These are phyloP conservation scores for Trichosporon faecale DNA, from an alignment of 1,284 basidiomycete genomes.

Conservation along the genomic window DNA sequence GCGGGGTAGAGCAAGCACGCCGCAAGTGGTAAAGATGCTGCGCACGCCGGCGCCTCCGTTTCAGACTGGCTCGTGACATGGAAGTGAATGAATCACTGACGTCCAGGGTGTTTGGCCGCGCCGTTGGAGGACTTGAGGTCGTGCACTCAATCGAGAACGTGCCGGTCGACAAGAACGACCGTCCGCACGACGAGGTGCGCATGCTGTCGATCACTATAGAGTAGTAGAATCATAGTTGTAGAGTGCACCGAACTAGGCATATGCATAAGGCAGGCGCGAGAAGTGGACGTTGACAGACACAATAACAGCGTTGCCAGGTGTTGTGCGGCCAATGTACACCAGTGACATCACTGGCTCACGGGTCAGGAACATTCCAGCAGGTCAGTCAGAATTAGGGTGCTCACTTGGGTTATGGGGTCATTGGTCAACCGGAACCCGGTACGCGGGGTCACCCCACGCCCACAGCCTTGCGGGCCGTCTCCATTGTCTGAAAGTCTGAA, in stretches of 20 bases:
- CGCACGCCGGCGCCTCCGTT: background rate
- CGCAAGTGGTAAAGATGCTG: background rate
- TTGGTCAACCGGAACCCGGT: background rate
- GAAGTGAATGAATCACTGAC: constrained; percentile 12
- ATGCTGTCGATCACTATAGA: constrained; percentile 54
- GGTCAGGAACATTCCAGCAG: constrained; percentile 9
- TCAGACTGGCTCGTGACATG: background rate
- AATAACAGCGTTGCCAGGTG: too few species aligned
- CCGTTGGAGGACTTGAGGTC: constrained; percentile 57
- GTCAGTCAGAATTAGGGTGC: background rate
- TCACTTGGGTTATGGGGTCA: background rate
- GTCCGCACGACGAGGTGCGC: constrained; percentile 85
- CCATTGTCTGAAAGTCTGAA: background rate
- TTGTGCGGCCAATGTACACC: background rate
- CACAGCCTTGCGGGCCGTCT: background rate
- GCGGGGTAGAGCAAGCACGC: too few species aligned
- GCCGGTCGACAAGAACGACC: constrained; percentile 71
- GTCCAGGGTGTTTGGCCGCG: constrained; percentile 58
- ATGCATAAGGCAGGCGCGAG: background rate
- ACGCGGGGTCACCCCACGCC: background rate
- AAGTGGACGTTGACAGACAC: too few species aligned
- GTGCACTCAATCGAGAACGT: constrained; percentile 61
- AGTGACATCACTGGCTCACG: background rate
- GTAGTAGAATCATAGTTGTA: constrained; percentile 12
- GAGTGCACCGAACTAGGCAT: background rate